These are phyloP conservation scores for Fraxinus paxiana DNA, from an alignment of 305 asterid genomes.

Conservation along the genomic window DNA sequence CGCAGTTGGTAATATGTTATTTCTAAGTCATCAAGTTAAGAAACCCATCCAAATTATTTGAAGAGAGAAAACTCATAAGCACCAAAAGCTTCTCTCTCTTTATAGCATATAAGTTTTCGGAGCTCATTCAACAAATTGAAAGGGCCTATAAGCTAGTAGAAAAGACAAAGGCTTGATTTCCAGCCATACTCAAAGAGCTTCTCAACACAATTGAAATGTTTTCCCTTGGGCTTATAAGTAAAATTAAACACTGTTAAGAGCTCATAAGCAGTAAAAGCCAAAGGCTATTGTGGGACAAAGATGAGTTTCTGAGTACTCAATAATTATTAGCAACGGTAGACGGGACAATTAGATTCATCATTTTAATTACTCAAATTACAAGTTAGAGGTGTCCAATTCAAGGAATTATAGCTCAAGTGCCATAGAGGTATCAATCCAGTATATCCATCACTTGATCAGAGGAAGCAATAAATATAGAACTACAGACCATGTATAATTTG, in stretches of 20 bases:
- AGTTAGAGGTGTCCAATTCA: background rate
- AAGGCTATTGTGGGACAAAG: background rate
- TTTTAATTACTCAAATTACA: background rate
- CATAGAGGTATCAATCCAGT: background rate
- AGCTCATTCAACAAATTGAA: background rate
- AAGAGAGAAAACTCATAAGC: background rate
- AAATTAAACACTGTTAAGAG: background rate
- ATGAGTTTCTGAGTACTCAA: background rate
- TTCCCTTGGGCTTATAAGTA: background rate
- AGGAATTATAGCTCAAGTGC: background rate
- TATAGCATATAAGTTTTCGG: background rate
- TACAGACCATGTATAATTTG: background rate
- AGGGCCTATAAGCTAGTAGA: background rate
- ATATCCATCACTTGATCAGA: background rate
- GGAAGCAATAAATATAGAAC: slow-evolving; percentile 4
- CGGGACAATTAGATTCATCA: background rate
- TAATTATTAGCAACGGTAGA: background rate
- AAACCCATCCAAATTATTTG: background rate
- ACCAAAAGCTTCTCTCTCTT: background rate
- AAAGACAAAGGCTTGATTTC: background rate
- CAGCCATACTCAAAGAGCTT: background rate
- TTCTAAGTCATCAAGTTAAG: background rate
- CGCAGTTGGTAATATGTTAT: background rate
- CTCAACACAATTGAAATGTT: background rate
- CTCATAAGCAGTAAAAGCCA: background rate